These are phyloP conservation scores for Trifolium repens DNA, from an alignment of 306 rosid genomes.

Conservation along the genomic window DNA sequence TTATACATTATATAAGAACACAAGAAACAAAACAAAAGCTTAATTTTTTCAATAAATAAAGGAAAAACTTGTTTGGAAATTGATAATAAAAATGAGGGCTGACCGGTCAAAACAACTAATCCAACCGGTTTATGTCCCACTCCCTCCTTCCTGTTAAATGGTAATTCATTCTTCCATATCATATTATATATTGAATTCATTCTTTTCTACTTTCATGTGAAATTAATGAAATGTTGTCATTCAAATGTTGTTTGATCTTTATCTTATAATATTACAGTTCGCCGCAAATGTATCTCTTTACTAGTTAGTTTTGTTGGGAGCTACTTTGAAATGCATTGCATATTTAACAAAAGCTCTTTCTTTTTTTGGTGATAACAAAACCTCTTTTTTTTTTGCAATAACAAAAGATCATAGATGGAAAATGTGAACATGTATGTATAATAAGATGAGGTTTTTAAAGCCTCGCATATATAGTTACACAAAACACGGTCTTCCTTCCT, in stretches of 20 bases:
- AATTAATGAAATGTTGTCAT: no score
- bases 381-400: no score
- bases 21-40: constrained; percentile 18
- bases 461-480: neutral
- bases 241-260: neutral
- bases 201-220: no score
- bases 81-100: neutral
- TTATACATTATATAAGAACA: neutral
- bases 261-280: neutral
- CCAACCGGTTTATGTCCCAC: neutral
- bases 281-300: neutral
- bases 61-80: neutral
- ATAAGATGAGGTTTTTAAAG: neutral
- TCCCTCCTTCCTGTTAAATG: no score
- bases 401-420: neutral
- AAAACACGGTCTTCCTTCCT: constrained; percentile 31
- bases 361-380: no score
- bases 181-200: no score
- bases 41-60: neutral
- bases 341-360: no score
- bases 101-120: constrained; percentile 8
- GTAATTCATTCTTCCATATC: no score
- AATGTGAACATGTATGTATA: neutral
- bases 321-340: neutral
- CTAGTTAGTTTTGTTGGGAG: neutral